Evolutionary conservation across 208 protist species (phyloP), one percentile per base, ranked within the genome.

Genomic region (Acanthamoeba quina): DNA sequence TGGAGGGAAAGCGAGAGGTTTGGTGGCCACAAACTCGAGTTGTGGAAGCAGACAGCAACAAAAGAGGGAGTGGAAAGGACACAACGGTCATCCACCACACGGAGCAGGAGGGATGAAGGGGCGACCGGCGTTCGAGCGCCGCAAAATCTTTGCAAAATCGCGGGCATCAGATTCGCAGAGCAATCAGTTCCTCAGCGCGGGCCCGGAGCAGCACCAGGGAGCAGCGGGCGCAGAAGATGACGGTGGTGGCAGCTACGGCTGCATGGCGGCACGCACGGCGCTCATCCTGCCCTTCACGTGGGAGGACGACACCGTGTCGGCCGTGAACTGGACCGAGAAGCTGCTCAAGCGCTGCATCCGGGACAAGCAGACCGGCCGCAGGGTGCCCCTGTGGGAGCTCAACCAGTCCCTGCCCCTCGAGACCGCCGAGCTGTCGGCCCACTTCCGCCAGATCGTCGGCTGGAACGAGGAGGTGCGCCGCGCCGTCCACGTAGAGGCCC

Each of bases 381-480:
- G 78, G 31, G 60, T 91, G 21, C 4, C 15, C 41, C 60, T 91
- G 54, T 91, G 85, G 85, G 85, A 91, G 44, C 74, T 24, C 37
- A 26, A 68, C 60, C 49, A 56, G 31, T 74, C 56, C 11, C 60
- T 91, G 52, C 85, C 85, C 24, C 56, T 91, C 41, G 85, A 91
- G 41, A 58, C 74, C 10, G 54, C 37, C 62, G 62, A 91, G 60
- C 60, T 91, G 37, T 76, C 54, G 24, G 60, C 85, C 24, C 85
- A 91, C 60, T 91, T 91, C 60, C 85, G 85, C 60, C 85, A 91
- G 62, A 91, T 91, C 37, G 85, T 91, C 24, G 85, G 85, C 15
- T 91, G 85, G 85, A 91, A 91, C 26, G 85, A 91, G 37, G 49
- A 60, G 17, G 60, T 91, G 52, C 47, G 10, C 21, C 26, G 62